phyloP scores from a whole-genome alignment of 768 basidiomycete species.

The Plicaturopsis crispa region DNA sequence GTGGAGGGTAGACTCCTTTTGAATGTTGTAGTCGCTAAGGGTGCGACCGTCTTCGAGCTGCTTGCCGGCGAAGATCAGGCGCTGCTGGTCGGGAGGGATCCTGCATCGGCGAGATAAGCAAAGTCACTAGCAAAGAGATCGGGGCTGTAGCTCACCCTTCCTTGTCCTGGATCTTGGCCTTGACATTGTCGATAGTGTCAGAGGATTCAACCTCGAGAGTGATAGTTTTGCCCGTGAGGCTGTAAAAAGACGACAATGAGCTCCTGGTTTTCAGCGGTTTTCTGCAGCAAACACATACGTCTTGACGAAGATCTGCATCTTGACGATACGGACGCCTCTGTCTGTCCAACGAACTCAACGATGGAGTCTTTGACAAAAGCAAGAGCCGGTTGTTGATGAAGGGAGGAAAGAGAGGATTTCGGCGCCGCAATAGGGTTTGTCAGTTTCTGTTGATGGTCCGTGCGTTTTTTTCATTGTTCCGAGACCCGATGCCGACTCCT shows the following conservation, averaged over 20 bases:
- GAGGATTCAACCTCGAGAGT: conserved; percentile 97
- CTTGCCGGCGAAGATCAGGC: conserved; percentile 98
- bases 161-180: conserved; percentile 96
- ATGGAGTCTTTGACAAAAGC: conserved; percentile 93
- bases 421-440: conserved; percentile 15
- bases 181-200: conserved; percentile 97
- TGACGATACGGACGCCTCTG: conserved; percentile 52
- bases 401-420: conserved; percentile 7
- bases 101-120: conserved; percentile 26
- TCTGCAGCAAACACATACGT: conserved; percentile 47
- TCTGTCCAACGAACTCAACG: conserved; percentile 87
- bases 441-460: conserved; percentile 34
- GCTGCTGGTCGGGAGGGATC: conserved; percentile 92
- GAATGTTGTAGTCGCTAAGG: conserved; percentile 93
- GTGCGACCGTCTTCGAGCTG: conserved; percentile 99
- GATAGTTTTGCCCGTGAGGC: conserved; percentile 98
- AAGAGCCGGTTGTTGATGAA: conserved; percentile 36
- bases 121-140: conserved; percentile 2
- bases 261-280: conserved; percentile 6
- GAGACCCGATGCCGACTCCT: too few species aligned
- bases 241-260: conserved; percentile 21
- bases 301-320: conserved; percentile 98
- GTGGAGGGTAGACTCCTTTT: conserved; percentile 99
- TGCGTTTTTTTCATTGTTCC: too few species aligned
- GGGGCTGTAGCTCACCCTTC: conserved; percentile 58